These are phyloP conservation scores for Rhynchospora tenuis DNA, from an alignment of 176 grass and related monocot species.

Conservation along the genomic window DNA sequence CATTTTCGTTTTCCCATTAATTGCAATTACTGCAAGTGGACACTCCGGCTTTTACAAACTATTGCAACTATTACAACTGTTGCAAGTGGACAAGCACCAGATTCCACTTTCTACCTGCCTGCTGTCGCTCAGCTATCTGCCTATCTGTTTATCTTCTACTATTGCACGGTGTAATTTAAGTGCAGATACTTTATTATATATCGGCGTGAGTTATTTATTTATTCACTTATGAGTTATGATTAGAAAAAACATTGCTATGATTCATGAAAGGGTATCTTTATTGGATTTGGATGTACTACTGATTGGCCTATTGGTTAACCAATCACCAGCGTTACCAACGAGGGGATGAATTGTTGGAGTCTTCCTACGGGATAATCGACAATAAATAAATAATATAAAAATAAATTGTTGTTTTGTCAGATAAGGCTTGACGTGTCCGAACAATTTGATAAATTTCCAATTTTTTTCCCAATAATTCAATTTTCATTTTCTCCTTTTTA, in stretches of 20 bases:
- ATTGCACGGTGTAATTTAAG: not conserved
- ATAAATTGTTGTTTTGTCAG: too few relatives aligned
- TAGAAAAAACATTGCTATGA: too few relatives aligned
- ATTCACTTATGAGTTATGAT: too few relatives aligned
- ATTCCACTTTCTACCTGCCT: not conserved
- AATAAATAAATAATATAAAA: too few relatives aligned
- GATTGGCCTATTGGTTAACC: not conserved
- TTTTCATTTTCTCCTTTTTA: too few relatives aligned
- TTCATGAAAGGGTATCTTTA: too few relatives aligned
- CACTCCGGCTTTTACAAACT: not conserved
- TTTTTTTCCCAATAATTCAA: too few relatives aligned
- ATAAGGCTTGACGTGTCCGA: too few relatives aligned
- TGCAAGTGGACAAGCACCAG: not conserved
- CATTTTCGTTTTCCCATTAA: too few relatives aligned
- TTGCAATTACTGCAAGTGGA: not conserved
- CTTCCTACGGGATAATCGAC: too few relatives aligned
- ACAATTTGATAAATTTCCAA: too few relatives aligned
- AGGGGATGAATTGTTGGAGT: not conserved
- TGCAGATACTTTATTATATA: not conserved
- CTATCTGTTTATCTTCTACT: not conserved
- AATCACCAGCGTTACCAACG: not conserved
- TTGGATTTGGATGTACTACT: not conserved
- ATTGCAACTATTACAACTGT: not conserved
- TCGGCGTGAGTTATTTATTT: too few relatives aligned
- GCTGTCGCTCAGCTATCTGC: not conserved